Base-by-base conservation (phyloP, 116 monocot species). In the Papilionanthe hybrid region DNA sequence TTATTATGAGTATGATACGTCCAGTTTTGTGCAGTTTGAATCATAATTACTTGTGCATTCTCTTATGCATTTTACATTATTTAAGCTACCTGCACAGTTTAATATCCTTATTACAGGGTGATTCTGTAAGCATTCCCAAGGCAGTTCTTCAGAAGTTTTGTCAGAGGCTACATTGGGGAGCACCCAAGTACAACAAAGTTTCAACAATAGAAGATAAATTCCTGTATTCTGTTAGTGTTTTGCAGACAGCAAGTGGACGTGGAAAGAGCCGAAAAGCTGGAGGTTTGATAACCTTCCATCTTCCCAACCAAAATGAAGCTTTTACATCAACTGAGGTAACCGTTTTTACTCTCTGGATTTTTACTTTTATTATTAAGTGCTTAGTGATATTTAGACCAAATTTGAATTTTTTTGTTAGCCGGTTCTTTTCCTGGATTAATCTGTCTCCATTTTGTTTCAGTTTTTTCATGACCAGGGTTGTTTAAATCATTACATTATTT, bases 101-200 rank as follows among this genome's bases (percentile, higher is more conserved):
- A 65, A 22, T 65, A 79, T 72, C 23, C 72, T 79, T 32, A 66
- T 86, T 17, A 48, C 82, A 94, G 94, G 93, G 93, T 48, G 93
- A 93, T 56, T 55, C 86, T 5, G 50, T 74, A 79, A 94, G 75
- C 80, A 79, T 83, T 80, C 98, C 98, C 20, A 98, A 98, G 85
- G 91, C 91, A 77, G 71, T 88, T 53, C 87, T 98, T 79, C 98
- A 98, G 78, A 94, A 91, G 81, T 50, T 98, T 15, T 98, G 98
- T 77, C 98, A 94, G 81, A 94, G 83, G 78, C 82, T 98, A 78
- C 91, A 91, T 55, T 98, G 98, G 98, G 93, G 93, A 81, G 85
- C 94, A 76, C 98, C 98, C 42, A 98, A 89, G 77, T 98, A 98
- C 77, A 91, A 72, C 72, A 94, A 89, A 89, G 56, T 90, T 50